These are phyloP conservation scores for Neofusicoccum ribis DNA, from an alignment of 2,329 filamentous ascomycete species.

Conservation along the genomic window DNA sequence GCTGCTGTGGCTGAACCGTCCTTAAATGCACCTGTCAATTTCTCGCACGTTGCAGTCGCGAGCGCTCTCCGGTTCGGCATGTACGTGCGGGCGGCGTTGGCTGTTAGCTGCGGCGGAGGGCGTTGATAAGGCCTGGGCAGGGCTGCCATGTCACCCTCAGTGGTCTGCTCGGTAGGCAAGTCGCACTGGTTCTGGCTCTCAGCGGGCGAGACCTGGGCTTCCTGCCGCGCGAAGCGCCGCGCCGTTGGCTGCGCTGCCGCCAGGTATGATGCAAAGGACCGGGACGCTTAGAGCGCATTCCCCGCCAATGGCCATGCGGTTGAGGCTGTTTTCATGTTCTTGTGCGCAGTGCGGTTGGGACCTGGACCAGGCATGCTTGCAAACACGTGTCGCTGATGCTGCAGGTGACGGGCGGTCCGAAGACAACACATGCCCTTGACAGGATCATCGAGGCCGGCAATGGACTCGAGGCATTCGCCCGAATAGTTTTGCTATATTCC, in stretches of 20 bases:
- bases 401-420: too few species aligned
- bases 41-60: slow-evolving; percentile 12
- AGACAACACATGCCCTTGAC: too few species aligned
- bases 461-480: too few species aligned
- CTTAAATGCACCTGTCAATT: slow-evolving; percentile 15
- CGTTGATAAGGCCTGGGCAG: neutral
- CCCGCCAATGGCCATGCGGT: neutral
- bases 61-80: neutral
- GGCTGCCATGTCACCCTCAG: slow-evolving; percentile 2
- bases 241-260: neutral
- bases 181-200: neutral
- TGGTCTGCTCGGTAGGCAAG: neutral
- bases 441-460: too few species aligned
- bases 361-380: neutral
- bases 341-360: neutral
- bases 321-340: neutral
- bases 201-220: neutral
- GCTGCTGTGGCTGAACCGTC: slow-evolving; percentile 6
- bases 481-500: too few species aligned
- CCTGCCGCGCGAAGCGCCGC: neutral
- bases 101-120: neutral
- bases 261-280: neutral
- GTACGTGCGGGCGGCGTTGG: neutral
- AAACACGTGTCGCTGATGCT: neutral
- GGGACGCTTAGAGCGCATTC: neutral